Evolutionary conservation across 176 grass and related monocot genomes (phyloP).

Genomic region (Typha latifolia): DNA sequence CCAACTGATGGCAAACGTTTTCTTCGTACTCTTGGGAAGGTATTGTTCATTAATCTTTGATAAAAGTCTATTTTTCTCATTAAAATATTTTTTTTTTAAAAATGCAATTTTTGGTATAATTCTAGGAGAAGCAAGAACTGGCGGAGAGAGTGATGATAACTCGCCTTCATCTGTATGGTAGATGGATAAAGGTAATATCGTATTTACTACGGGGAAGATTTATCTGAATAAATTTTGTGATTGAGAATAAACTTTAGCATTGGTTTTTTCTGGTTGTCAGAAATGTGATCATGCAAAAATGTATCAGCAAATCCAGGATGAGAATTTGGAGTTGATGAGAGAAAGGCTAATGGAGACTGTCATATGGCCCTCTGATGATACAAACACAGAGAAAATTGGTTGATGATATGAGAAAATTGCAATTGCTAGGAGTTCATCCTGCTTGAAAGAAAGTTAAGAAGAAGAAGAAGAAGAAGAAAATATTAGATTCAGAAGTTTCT

Average conservation of each 20-base stretch:
- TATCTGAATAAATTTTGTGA: neutral
- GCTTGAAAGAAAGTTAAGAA: neutral
- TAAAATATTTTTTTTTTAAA: no score
- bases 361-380: slow-evolving; percentile 61
- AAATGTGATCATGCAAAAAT: slow-evolving; percentile 87
- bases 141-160: slow-evolving; percentile 91
- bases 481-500: neutral
- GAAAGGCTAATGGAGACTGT: slow-evolving; percentile 72
- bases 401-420: slow-evolving; percentile 14
- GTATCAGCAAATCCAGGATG: slow-evolving; percentile 75
- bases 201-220: neutral
- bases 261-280: slow-evolving; percentile 21
- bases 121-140: slow-evolving; percentile 79
- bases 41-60: slow-evolving; percentile 13
- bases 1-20: slow-evolving; percentile 66
- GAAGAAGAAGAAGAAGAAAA: neutral
- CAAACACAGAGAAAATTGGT: slow-evolving; percentile 52
- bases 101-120: neutral
- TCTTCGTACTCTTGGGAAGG: slow-evolving; percentile 68
- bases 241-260: neutral
- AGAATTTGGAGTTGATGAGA: slow-evolving; percentile 71
- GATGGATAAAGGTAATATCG: slow-evolving; percentile 64
- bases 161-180: slow-evolving; percentile 70
- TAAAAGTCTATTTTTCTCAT: neutral
- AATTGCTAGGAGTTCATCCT: neutral